Base-by-base conservation (phyloP, 371 early-diverging fungal genomes). In the Basidiobolus heterosporus region DNA sequence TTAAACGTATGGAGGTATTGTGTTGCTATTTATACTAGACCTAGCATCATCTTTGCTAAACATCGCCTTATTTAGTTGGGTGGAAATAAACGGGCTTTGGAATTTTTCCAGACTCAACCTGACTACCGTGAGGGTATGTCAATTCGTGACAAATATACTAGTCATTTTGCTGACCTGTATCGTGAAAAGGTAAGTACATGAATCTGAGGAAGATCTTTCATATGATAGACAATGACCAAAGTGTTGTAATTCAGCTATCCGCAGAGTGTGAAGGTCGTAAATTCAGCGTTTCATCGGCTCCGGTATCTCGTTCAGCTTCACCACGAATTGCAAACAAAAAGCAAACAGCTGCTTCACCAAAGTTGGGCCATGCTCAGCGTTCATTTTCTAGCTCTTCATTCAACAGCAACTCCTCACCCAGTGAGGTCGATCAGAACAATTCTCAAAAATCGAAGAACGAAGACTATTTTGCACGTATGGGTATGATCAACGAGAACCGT, bases 51-150 rank as follows among this genome's bases (percentile, higher is more conserved):
- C 30, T 19, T 21, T 18, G 16, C 16, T 45, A 47, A 56, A 13
- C 18, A 1, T 36, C 15, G 17, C 44, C 30, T 21, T 20, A n/a
- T n/a, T 39, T 60, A 72, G 74, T 58, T 87, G 44, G 99, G 98
- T 53, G 96, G 98, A 19, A 98, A 98, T 64, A 62, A 69, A 49
- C 82, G 79, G 53, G 89, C 91, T 17, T 70, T 72, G 51, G 82
- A 75, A 42, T 95, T 91, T 64, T 86, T 97, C 58, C 70, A 73
- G 51, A 59, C 80, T 2, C 86, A 88, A 57, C 77, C 91, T 2
- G 93, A 90, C 44, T 91, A 81, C 58, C 56, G 59, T 7, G 65
- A 75, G 8, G 73, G 69, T 9, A 84, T 90, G 90, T 52, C 76
- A 17, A 83, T 91, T 51, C 66, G 69, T 44, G 80, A 87, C 49